Percentiles rank a stretch among this genome's conserved stretches.
Evolutionary conservation across 495 filamentous ascomycete species (phyloP).

Genomic region (Hypoxylon rickii): DNA sequence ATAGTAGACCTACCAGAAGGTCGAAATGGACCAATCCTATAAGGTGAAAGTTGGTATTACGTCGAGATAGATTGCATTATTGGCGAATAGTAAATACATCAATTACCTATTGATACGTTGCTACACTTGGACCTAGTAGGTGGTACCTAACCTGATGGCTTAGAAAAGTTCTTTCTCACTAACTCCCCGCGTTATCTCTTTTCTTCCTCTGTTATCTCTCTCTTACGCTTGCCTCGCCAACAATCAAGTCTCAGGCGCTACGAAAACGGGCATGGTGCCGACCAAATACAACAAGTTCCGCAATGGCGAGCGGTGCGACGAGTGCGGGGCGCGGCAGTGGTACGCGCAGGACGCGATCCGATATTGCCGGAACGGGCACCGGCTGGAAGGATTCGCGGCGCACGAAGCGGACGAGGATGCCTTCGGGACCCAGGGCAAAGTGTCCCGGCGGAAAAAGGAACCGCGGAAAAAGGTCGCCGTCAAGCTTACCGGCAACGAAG

Average conservation of each 20-base stretch:
- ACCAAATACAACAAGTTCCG: slow-evolving; percentile 43
- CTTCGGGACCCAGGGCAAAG: slow-evolving; percentile 66
- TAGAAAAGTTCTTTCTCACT: too few relatives aligned
- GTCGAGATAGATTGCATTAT: too few relatives aligned
- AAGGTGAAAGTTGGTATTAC: too few relatives aligned
- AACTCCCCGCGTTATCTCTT: too few relatives aligned
- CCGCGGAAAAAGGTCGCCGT: slow-evolving; percentile 60
- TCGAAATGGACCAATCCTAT: too few relatives aligned
- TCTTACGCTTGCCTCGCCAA: neutral
- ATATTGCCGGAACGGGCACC: slow-evolving; percentile 61
- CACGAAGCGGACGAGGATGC: slow-evolving; percentile 73
- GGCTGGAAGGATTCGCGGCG: slow-evolving; percentile 48
- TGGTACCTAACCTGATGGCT: too few relatives aligned
- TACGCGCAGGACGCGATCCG: slow-evolving; percentile 53
- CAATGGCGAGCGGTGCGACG: slow-evolving; percentile 48
- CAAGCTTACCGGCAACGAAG: slow-evolving; percentile 65
- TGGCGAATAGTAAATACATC: too few relatives aligned
- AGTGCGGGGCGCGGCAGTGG: slow-evolving; percentile 53
- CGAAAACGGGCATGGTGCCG: slow-evolving; percentile 31
- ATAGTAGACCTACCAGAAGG: too few relatives aligned
- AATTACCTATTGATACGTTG: too few relatives aligned
- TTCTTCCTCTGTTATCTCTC: neutral
- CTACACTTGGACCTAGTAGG: too few relatives aligned
- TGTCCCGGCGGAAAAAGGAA: slow-evolving; percentile 49
- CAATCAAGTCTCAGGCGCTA: too few relatives aligned